phyloP scores from a whole-genome alignment of 1,284 basidiomycete genomes.

The Singerocomus inundabilis region DNA sequence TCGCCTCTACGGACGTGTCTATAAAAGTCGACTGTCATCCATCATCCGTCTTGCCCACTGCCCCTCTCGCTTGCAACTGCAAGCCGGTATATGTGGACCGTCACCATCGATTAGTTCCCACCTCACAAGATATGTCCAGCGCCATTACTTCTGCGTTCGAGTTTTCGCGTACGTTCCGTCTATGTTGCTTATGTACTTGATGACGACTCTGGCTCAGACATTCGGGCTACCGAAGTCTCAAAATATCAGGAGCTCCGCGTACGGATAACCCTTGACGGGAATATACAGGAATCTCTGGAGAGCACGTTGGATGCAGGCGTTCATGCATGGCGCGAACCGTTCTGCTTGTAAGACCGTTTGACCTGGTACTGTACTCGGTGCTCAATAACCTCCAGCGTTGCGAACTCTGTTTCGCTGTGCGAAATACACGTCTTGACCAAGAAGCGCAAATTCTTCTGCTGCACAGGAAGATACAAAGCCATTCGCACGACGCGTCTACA shows the following conservation, averaged over 20 bases:
- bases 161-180: slow-evolving; percentile 25
- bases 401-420: slow-evolving; percentile 24
- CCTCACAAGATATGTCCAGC: slow-evolving; percentile 17
- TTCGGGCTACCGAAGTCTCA: slow-evolving; percentile 22
- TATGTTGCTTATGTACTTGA: background rate
- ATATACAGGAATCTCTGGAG: slow-evolving; percentile 31
- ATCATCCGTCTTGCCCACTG: slow-evolving; percentile 30
- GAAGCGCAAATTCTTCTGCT: slow-evolving; percentile 31
- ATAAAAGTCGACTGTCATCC: slow-evolving; percentile 27
- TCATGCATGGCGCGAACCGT: slow-evolving; percentile 31
- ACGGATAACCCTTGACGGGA: slow-evolving; percentile 28
- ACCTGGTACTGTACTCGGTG: background rate
- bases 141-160: slow-evolving; percentile 15
- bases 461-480: slow-evolving; percentile 26
- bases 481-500: slow-evolving; percentile 32
- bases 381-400: slow-evolving; percentile 19
- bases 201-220: slow-evolving; percentile 18
- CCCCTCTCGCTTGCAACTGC: slow-evolving; percentile 31
- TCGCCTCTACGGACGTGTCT: slow-evolving; percentile 13
- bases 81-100: slow-evolving; percentile 26
- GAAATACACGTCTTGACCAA: slow-evolving; percentile 30
- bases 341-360: slow-evolving; percentile 25
- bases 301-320: slow-evolving; percentile 26
- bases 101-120: slow-evolving; percentile 12
- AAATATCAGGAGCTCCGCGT: slow-evolving; percentile 28